Percentiles rank a stretch among this genome's conserved stretches.
Conservation (phyloP, 73 alveolate genomes). For the Stentor roeselii region DNA sequence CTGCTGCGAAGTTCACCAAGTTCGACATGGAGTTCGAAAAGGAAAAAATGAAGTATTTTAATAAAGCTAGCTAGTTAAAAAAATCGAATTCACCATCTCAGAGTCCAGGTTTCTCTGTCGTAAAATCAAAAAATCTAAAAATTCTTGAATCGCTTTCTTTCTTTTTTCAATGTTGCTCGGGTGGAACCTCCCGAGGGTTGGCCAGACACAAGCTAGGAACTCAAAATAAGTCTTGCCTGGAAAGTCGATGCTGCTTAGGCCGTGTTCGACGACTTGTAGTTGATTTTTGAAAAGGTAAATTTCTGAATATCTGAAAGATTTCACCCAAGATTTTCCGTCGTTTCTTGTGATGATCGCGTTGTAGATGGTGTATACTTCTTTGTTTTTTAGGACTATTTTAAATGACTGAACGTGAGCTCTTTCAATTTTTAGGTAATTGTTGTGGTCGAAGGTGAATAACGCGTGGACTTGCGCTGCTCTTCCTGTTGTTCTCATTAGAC, state of each 20-base stretch:
- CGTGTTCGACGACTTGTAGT: neutral
- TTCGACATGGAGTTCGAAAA: constrained; percentile 14
- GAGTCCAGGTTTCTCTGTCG: neutral
- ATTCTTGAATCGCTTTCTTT: neutral
- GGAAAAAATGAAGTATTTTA: neutral
- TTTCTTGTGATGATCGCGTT: neutral
- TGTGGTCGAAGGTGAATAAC: neutral
- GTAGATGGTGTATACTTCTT: neutral
- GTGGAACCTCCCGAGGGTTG: neutral
- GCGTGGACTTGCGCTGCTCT: neutral
- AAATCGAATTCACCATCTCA: neutral
- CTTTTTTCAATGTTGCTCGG: constrained; percentile 1
- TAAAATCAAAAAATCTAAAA: neutral
- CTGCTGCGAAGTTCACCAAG: constrained; percentile 12
- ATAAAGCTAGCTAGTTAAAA: neutral
- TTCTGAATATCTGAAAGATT: neutral
- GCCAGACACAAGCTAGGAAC: neutral
- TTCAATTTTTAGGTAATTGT: neutral
- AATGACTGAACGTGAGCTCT: neutral
- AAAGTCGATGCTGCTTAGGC: neutral
- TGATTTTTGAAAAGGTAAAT: neutral
- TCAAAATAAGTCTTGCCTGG: constrained; percentile 25
- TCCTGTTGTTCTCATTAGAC: neutral
- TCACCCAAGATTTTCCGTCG: constrained; percentile 4
- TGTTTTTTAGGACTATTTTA: neutral